Evolutionary conservation across 177 flowering plant genomes (phyloP).

Genomic region (Vitis hybrid): DNA sequence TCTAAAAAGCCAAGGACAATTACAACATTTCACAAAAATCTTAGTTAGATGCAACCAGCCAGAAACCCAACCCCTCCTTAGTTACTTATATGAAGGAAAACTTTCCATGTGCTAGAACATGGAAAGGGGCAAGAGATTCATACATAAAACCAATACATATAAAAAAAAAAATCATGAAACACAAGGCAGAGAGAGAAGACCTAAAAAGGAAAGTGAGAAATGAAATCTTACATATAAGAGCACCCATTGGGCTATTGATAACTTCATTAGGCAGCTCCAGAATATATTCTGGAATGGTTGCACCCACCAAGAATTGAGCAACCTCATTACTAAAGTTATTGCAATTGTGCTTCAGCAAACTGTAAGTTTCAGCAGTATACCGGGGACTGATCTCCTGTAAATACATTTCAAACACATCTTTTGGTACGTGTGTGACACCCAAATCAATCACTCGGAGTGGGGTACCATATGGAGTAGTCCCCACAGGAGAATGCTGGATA

Average conservation of each 20-base stretch:
- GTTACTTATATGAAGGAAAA: no score
- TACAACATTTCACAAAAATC: no score
- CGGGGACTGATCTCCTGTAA: constrained; percentile 87
- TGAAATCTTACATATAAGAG: constrained; percentile 68
- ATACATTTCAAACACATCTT: constrained; percentile 88
- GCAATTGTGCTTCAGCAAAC: constrained; percentile 84
- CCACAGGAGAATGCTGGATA: constrained; percentile 67
- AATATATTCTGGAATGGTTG: constrained; percentile 78
- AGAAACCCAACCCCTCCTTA: no score
- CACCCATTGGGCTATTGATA: constrained; percentile 91
- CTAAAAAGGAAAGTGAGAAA: neutral
- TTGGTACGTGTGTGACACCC: constrained; percentile 88
- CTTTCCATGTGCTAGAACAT: no score
- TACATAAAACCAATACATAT: no score
- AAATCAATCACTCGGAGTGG: constrained; percentile 76
- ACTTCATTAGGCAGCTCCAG: constrained; percentile 91
- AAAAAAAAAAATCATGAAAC: neutral
- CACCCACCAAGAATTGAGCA: constrained; percentile 86
- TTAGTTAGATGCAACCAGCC: no score
- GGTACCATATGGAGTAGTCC: constrained; percentile 80
- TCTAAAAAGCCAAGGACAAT: no score
- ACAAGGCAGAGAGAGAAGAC: neutral
- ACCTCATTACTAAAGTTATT: constrained; percentile 98
- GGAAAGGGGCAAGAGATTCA: no score
- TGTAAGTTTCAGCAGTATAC: constrained; percentile 90